phyloP scores from a whole-genome alignment of 345 rosid genomes.

The Pugionium cornutum region DNA sequence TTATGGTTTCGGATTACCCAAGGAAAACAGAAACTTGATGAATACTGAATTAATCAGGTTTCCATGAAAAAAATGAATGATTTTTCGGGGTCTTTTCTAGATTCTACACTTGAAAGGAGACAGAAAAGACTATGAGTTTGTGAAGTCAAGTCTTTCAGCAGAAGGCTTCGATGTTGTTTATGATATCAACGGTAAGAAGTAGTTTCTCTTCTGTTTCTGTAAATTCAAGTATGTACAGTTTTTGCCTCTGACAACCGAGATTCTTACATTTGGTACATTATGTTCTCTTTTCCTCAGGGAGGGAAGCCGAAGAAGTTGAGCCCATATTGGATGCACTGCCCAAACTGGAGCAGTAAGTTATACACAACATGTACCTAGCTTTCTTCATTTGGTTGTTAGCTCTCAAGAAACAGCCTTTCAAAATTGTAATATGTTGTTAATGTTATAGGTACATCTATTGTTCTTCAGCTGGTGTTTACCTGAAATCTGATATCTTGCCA shows the following conservation, averaged over 20 bases:
- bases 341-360: conserved; percentile 81
- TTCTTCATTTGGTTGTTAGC: conserved; percentile 2
- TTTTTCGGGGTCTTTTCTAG: conserved; percentile 43
- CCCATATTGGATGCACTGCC: conserved; percentile 94
- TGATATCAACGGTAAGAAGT: conserved; percentile 75
- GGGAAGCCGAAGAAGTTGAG: conserved; percentile 87
- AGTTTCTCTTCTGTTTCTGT: conserved; percentile 11
- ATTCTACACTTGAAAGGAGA: conserved; percentile 96
- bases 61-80: not conserved
- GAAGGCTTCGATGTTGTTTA: conserved; percentile 92
- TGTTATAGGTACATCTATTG: conserved; percentile 80
- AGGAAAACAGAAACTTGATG: not conserved
- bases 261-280: not conserved
- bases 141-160: conserved; percentile 90
- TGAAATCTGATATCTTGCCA: conserved; percentile 83
- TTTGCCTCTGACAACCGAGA: not conserved
- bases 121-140: conserved; percentile 86
- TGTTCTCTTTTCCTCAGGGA: conserved; percentile 50
- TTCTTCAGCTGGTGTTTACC: conserved; percentile 95
- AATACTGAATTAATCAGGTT: not conserved
- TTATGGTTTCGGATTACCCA: not conserved
- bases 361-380: not conserved
- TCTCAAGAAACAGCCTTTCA: not conserved
- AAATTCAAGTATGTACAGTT: not conserved
- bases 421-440: conserved; percentile 30